phyloP scores from a whole-genome alignment of 352 stramenopile species.

The Globisporangium apiculatum region DNA sequence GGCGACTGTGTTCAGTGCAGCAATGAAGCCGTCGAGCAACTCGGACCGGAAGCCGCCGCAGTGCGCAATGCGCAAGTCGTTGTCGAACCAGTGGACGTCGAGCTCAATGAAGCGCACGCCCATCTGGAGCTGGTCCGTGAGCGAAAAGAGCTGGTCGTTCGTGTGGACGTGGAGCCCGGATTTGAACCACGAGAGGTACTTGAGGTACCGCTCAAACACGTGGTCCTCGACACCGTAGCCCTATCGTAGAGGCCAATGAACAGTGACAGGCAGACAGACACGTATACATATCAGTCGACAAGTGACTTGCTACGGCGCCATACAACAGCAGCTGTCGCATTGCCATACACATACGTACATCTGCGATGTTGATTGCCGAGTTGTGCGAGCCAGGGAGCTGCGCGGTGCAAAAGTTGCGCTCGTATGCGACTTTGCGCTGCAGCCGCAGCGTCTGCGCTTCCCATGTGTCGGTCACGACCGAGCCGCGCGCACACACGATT shows the following conservation, averaged over 20 bases:
- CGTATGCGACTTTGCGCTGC: slow-evolving; percentile 39
- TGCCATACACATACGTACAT: slow-evolving; percentile 4
- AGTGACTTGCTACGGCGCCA: not conserved
- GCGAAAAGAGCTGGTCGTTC: slow-evolving; percentile 57
- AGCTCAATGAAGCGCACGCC: slow-evolving; percentile 60
- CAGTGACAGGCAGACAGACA: not conserved
- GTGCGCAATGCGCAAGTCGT: slow-evolving; percentile 56
- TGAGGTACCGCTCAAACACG: slow-evolving; percentile 48
- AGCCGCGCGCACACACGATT: slow-evolving; percentile 39
- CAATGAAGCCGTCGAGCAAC: slow-evolving; percentile 57
- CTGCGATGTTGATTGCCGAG: slow-evolving; percentile 30
- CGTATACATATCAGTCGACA: no score
- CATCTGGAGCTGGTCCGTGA: slow-evolving; percentile 61
- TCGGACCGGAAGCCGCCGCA: slow-evolving; percentile 53
- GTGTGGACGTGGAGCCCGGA: slow-evolving; percentile 46
- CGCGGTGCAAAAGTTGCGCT: slow-evolving; percentile 40
- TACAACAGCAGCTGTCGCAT: not conserved
- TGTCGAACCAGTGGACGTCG: slow-evolving; percentile 63
- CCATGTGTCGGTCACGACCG: slow-evolving; percentile 31
- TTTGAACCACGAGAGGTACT: slow-evolving; percentile 57
- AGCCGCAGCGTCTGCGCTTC: slow-evolving; percentile 22
- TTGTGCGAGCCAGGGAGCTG: slow-evolving; percentile 49
- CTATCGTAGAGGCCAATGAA: slow-evolving; percentile 13
- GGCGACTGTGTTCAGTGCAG: slow-evolving; percentile 53
- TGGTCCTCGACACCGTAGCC: slow-evolving; percentile 63